phyloP scores from a whole-genome alignment of 2,329 filamentous ascomycete species.

The Fragosphaeria purpurea region DNA sequence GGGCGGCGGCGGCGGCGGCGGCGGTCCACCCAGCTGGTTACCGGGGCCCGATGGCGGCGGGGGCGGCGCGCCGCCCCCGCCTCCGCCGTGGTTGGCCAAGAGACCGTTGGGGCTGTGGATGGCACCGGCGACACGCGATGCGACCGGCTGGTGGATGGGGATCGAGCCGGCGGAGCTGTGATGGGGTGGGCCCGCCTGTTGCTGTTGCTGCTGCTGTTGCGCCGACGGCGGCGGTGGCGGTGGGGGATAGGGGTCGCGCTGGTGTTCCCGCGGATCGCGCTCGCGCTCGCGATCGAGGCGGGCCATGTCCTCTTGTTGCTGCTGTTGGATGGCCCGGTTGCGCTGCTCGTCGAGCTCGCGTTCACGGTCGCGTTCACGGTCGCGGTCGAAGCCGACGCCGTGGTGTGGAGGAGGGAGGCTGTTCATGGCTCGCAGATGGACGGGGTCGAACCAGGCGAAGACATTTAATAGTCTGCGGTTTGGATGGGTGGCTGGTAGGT shows the following conservation, averaged over 20 bases:
- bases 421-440: constrained; percentile 29
- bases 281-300: constrained; percentile 39
- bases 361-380: constrained; percentile 36
- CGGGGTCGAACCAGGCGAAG: not conserved
- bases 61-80: constrained; percentile 17
- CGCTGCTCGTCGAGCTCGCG: constrained; percentile 37
- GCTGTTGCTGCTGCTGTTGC: constrained; percentile 10
- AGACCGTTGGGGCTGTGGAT: constrained; percentile 91
- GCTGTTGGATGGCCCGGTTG: constrained; percentile 32
- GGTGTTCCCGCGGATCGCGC: constrained; percentile 54
- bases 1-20: constrained; percentile 36
- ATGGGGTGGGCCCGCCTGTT: constrained; percentile 56
- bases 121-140: constrained; percentile 65
- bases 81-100: constrained; percentile 58
- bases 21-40: constrained; percentile 36
- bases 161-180: constrained; percentile 84
- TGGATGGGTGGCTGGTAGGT: no score
- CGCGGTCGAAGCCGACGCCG: constrained; percentile 36
- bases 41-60: constrained; percentile 40
- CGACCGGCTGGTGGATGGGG: constrained; percentile 89
- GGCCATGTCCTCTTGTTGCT: constrained; percentile 35
- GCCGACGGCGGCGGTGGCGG: constrained; percentile 1
- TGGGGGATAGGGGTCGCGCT: constrained; percentile 46
- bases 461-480: constrained; percentile 7
- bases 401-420: constrained; percentile 30